These are phyloP conservation scores for Globisporangium apiculatum DNA, from an alignment of 352 stramenopile genomes.

Conservation along the genomic window DNA sequence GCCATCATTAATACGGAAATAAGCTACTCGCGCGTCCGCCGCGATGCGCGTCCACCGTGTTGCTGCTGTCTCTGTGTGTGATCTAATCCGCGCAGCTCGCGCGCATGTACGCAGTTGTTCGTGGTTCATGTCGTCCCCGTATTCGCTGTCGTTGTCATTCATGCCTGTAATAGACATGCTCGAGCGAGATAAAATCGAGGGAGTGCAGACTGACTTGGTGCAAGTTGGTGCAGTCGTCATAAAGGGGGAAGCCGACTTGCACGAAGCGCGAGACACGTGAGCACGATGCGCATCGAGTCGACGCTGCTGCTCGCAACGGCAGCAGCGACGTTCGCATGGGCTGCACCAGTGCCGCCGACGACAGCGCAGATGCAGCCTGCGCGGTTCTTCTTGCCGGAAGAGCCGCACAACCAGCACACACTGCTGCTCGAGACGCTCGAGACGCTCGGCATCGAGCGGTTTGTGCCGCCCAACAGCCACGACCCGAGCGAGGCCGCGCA, in stretches of 20 bases:
- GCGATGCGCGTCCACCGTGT: no score
- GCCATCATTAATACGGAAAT: no score
- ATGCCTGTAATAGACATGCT: background rate
- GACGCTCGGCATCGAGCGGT: conserved; percentile 45
- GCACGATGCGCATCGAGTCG: background rate
- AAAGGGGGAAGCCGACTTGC: background rate
- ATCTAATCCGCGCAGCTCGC: no score
- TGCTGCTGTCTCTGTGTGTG: no score
- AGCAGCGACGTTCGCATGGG: background rate
- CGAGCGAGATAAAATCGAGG: background rate
- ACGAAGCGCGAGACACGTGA: background rate
- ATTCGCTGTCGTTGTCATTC: no score
- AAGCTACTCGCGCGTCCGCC: no score
- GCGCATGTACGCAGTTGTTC: background rate
- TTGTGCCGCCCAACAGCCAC: conserved; percentile 16
- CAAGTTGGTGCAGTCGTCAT: background rate
- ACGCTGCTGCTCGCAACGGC: conserved; percentile 1
- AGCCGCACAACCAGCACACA: conserved; percentile 21
- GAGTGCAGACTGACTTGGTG: background rate
- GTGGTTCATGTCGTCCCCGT: no score
- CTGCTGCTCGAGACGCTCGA: conserved; percentile 45
- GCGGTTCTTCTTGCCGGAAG: conserved; percentile 50
- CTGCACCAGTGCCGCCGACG: background rate
- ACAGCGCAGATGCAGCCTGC: conserved; percentile 5
- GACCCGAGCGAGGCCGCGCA: conserved; percentile 13